phyloP scores from a whole-genome alignment of 2,329 filamentous ascomycete genomes.

The Cercospora nicotianae region DNA sequence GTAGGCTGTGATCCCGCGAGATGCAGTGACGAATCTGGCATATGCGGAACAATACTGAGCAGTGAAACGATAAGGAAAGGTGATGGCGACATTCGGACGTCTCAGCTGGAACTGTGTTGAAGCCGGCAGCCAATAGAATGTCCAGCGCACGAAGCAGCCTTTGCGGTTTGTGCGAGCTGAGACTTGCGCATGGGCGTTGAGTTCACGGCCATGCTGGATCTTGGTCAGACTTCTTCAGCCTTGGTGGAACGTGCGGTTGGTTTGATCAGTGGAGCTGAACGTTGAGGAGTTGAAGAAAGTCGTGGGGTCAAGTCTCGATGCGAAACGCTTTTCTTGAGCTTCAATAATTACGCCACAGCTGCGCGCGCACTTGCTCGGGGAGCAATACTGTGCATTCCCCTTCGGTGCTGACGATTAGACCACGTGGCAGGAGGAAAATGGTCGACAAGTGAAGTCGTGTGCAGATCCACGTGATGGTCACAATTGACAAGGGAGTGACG shows the following conservation, averaged over 20 bases:
- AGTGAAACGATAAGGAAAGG: neutral
- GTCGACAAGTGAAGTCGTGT: neutral
- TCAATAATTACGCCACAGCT: neutral
- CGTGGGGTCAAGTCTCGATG: neutral
- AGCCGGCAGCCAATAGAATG: neutral
- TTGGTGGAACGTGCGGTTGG: neutral
- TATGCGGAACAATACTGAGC: neutral
- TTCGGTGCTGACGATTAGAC: neutral
- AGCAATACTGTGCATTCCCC: neutral
- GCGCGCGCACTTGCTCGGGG: neutral
- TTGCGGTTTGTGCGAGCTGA: neutral
- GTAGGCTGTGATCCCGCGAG: neutral
- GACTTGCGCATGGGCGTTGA: neutral
- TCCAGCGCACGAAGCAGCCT: neutral
- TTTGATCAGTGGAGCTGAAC: neutral
- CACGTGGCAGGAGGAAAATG: neutral
- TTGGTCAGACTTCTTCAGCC: neutral
- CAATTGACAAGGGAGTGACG: neutral
- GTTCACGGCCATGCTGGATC: neutral
- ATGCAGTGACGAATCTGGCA: neutral
- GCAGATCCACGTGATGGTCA: neutral
- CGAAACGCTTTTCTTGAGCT: neutral
- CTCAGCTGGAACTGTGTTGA: neutral
- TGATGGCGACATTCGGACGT: neutral
- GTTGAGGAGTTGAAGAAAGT: neutral